phyloP scores from a whole-genome alignment of 352 stramenopile genomes.

The Globisporangium sylvaticum region DNA sequence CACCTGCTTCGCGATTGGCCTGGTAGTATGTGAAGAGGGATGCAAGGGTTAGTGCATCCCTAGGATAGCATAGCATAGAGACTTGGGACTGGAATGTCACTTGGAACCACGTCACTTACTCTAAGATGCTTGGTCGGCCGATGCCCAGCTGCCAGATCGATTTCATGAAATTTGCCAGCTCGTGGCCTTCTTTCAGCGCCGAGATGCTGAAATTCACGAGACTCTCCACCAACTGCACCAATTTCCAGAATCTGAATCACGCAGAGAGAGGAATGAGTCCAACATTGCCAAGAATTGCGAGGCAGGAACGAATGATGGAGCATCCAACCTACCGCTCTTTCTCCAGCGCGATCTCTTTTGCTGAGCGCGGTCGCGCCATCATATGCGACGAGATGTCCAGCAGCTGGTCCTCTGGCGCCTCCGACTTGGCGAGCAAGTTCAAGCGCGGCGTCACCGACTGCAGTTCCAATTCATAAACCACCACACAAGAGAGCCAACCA shows the following conservation, averaged over 20 bases:
- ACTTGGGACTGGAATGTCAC: background rate
- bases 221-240: conserved; percentile 59
- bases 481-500: background rate
- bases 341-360: conserved; percentile 29
- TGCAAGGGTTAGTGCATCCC: background rate
- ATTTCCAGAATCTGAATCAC: conserved; percentile 50
- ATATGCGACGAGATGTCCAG: conserved; percentile 43
- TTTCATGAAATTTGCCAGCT: conserved; percentile 38
- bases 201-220: conserved; percentile 63
- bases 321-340: conserved; percentile 34
- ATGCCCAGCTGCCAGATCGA: conserved; percentile 55
- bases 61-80: background rate
- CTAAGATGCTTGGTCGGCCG: conserved; percentile 47
- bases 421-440: conserved; percentile 32
- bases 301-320: background rate
- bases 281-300: background rate
- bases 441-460: conserved; percentile 13
- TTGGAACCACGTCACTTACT: conserved; percentile 27
- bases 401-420: conserved; percentile 64
- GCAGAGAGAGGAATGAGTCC: conserved; percentile 6
- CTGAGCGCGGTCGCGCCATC: conserved; percentile 26
- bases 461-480: no score
- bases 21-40: conserved; percentile 10
- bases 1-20: conserved; percentile 44
- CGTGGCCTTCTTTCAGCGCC: conserved; percentile 38